These are phyloP conservation scores for Calonectria multiphialidica DNA, from an alignment of 2,329 filamentous ascomycete genomes.

Conservation along the genomic window DNA sequence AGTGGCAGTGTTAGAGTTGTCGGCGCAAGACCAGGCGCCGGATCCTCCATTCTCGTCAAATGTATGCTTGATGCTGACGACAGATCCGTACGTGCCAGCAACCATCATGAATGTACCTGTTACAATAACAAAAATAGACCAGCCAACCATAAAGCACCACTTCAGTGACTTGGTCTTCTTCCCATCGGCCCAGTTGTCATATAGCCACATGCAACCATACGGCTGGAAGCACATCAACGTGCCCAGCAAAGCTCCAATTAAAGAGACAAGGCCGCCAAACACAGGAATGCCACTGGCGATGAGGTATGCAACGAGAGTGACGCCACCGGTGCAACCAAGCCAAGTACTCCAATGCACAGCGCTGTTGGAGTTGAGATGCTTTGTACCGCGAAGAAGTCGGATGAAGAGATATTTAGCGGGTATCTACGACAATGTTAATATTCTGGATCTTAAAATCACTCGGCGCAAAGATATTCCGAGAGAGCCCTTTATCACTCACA, in stretches of 20 bases:
- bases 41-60: slow-evolving; percentile 50
- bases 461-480: background rate
- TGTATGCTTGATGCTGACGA: slow-evolving; percentile 27
- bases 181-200: slow-evolving; percentile 31
- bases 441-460: too few species aligned
- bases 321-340: slow-evolving; percentile 28
- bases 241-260: slow-evolving; percentile 41
- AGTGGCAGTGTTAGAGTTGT: slow-evolving; percentile 49
- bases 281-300: slow-evolving; percentile 37
- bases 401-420: slow-evolving; percentile 11
- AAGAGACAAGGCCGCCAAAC: slow-evolving; percentile 33
- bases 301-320: slow-evolving; percentile 34
- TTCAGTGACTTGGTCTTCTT: background rate
- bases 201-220: slow-evolving; percentile 39
- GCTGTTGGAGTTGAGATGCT: slow-evolving; percentile 11
- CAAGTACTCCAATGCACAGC: background rate
- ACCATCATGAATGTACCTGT: slow-evolving; percentile 13
- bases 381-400: background rate
- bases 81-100: slow-evolving; percentile 7
- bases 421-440: background rate
- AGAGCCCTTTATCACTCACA: background rate
- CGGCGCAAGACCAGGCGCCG: slow-evolving; percentile 52
- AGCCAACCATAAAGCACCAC: slow-evolving; percentile 31
- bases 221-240: slow-evolving; percentile 41
- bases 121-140: slow-evolving; percentile 29